A percentile compares a stretch with the other conserved stretches of the same genome.
These are phyloP conservation scores for Dipteronia sinensis DNA, from an alignment of 345 rosid species.

Conservation along the genomic window DNA sequence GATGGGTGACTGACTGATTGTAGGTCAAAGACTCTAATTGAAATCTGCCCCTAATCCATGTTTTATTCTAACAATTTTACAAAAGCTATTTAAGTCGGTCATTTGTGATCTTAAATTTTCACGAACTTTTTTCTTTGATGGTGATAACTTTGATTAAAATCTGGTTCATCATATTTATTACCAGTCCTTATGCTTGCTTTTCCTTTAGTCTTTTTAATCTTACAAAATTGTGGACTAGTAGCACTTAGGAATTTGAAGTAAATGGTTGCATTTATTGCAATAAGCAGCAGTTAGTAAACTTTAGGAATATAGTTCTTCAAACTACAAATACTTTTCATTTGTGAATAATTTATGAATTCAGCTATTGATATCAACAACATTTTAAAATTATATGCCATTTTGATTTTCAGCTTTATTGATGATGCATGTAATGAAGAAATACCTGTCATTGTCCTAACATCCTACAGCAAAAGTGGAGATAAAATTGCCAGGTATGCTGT, in stretches of 20 bases:
- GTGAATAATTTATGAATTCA: neutral
- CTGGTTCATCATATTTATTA: neutral
- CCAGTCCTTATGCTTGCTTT: neutral
- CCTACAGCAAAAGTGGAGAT: conserved; percentile 78
- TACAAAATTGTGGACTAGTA: neutral
- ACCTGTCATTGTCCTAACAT: conserved; percentile 60
- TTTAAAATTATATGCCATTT: conserved; percentile 10
- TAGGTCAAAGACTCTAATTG: neutral
- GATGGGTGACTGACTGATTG: neutral
- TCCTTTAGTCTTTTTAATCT: neutral
- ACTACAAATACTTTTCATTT: neutral
- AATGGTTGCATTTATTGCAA: neutral
- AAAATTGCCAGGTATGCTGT: conserved; percentile 63
- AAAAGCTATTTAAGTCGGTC: neutral
- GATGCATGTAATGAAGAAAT: conserved; percentile 61
- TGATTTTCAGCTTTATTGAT: conserved; percentile 71
- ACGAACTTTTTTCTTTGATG: neutral
- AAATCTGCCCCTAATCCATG: neutral
- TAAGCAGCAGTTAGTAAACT: neutral
- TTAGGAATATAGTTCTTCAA: neutral
- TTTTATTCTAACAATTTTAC: neutral
- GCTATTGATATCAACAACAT: neutral
- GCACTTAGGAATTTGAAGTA: neutral
- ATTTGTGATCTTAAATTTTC: neutral
- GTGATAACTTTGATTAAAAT: too few relatives aligned